Base-by-base conservation (phyloP, 2,329 filamentous ascomycete species). In the Trichoderma sp. region DNA sequence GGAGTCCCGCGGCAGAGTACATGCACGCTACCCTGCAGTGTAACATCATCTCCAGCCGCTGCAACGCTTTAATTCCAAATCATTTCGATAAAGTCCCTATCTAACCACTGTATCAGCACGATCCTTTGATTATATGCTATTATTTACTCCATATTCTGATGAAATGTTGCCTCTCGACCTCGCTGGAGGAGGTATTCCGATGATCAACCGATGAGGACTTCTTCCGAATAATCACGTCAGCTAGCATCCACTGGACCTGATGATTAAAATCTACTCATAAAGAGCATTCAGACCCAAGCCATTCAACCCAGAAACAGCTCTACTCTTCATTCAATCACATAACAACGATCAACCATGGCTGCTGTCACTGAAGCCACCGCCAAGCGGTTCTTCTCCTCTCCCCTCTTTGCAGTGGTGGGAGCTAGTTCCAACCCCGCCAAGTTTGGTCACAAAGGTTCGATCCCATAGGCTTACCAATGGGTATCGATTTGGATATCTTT, bases 321-420 rank as follows among this genome's bases (percentile, higher is more conserved):
- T 18, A 10, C 13, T 26, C 10, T 28, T 63, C 34, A 3, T n/a
- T 46, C 49, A 13, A 34, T 1, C 30, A 21, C 21, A 34, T 5
- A 34, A 26, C 1, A 13, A 30, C 21, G 46, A 7, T 26, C 26
- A 32, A 37, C 3, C 16, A 70, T 70, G 66, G 58, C 64, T 56
- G 80, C 85, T 26, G 66, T 61, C 51, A 92, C 91, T 82, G 90
- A 94, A 77, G 84, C 88, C 58, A 87, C 91, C 56, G 89, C 93
- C 56, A 89, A 88, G 71, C 85, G 85, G 14, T 97, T 97, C 85
- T 97, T 97, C 83, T 85, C 88, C 4, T 91, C 90, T 8, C 87
- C 90, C 30, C 84, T 86, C 73, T 97, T 95, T 79, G 94, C 95
- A 69, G 95, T 97, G 32, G 93, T 94, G 24, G 95, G 95, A 75